Conservation (phyloP, 2,329 filamentous ascomycete genomes). For the Waltergamsia citrina region DNA sequence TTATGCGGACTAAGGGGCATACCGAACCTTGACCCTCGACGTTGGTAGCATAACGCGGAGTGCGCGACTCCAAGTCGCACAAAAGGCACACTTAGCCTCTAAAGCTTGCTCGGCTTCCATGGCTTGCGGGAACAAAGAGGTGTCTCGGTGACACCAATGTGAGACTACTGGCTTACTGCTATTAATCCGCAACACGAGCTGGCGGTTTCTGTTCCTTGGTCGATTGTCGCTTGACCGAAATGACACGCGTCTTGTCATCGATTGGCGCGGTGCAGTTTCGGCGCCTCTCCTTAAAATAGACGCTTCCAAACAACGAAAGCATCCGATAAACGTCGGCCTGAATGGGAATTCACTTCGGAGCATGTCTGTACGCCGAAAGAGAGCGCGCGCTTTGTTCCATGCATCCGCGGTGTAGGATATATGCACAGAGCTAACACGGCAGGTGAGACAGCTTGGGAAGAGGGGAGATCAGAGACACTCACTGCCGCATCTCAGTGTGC, state of each 20-base stretch:
- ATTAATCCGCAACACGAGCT: neutral
- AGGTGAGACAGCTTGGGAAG: no score
- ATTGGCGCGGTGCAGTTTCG: no score
- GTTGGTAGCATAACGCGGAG: neutral
- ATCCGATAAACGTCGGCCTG: no score
- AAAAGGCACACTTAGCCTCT: neutral
- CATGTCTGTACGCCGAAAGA: no score
- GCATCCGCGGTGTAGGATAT: no score
- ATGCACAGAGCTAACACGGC: no score
- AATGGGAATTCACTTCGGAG: no score
- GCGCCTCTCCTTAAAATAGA: no score
- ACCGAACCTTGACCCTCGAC: conserved; percentile 1
- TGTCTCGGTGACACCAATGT: neutral
- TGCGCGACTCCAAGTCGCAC: neutral
- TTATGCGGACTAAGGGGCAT: conserved; percentile 2
- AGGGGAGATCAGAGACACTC: neutral
- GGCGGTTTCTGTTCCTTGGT: neutral
- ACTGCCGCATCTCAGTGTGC: neutral
- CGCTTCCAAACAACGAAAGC: no score
- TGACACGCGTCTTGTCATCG: no score
- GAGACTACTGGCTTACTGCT: neutral
- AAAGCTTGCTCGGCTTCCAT: neutral
- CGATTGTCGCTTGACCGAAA: no score
- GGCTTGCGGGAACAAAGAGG: neutral
- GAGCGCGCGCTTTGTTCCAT: no score